These are phyloP conservation scores for Fraxinus velutina DNA, from an alignment of 305 asterid species.

Conservation along the genomic window DNA sequence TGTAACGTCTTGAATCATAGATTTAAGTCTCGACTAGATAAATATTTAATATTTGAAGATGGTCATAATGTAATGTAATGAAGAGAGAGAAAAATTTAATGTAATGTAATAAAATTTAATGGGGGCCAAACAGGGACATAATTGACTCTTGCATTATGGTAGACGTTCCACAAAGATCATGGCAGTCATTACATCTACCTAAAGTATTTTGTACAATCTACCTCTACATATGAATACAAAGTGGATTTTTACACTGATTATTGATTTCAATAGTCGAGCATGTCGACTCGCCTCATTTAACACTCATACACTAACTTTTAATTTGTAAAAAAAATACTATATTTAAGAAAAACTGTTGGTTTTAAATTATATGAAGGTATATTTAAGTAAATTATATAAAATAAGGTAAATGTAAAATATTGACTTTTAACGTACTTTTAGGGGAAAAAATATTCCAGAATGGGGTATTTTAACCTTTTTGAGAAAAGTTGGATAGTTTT, in stretches of 20 bases:
- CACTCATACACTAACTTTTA: background rate
- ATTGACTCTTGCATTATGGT: background rate
- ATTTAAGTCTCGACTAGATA: background rate
- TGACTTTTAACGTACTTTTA: too few species aligned
- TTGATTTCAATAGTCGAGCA: background rate
- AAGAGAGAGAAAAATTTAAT: too few species aligned
- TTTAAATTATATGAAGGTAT: background rate
- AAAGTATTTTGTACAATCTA: background rate
- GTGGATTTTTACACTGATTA: background rate
- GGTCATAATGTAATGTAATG: too few species aligned
- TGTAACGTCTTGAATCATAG: background rate
- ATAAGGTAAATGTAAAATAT: background rate
- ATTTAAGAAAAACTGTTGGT: background rate
- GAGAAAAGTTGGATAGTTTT: background rate
- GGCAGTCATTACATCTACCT: background rate
- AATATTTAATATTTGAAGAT: background rate
- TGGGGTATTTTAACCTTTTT: background rate
- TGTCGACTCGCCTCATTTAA: background rate
- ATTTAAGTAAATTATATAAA: background rate
- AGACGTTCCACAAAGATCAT: background rate
- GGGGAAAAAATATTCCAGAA: background rate
- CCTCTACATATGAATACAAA: background rate
- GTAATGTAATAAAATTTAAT: too few species aligned
- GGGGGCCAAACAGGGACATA: too few species aligned
- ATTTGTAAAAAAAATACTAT: too few species aligned